phyloP scores from a whole-genome alignment of 345 rosid species.

The Acer campestre region DNA sequence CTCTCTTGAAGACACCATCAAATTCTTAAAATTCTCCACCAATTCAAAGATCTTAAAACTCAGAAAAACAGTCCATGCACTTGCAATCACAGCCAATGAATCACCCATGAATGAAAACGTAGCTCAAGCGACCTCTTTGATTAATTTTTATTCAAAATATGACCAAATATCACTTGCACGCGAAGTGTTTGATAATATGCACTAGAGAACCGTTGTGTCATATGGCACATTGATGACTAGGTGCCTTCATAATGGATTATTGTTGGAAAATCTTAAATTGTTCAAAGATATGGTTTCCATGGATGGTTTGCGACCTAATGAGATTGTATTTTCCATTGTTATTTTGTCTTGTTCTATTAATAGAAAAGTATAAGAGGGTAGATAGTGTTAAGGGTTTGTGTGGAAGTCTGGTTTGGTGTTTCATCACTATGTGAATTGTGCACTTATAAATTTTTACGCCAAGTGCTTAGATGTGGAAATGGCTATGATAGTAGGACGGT shows the following conservation, averaged over 20 bases:
- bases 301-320: slow-evolving; percentile 49
- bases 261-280: slow-evolving; percentile 50
- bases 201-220: slow-evolving; percentile 60
- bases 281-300: slow-evolving; percentile 52
- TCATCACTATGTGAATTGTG: slow-evolving; percentile 62
- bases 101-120: slow-evolving; percentile 8
- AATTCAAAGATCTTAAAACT: slow-evolving; percentile 39
- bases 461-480: slow-evolving; percentile 43
- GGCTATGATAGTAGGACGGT: slow-evolving; percentile 44
- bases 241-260: slow-evolving; percentile 52
- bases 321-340: slow-evolving; percentile 58
- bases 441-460: slow-evolving; percentile 59
- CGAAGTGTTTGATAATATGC: slow-evolving; percentile 65
- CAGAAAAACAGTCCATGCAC: slow-evolving; percentile 66
- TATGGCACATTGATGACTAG: slow-evolving; percentile 78
- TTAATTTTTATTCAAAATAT: slow-evolving; percentile 63
- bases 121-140: slow-evolving; percentile 44
- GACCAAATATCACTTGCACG: slow-evolving; percentile 45
- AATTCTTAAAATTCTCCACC: slow-evolving; percentile 58
- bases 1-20: slow-evolving; percentile 24
- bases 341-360: slow-evolving; percentile 56
- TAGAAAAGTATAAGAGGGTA: slow-evolving; percentile 53
- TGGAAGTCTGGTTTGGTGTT: slow-evolving; percentile 60
- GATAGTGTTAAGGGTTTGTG: slow-evolving; percentile 67
- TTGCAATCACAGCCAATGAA: slow-evolving; percentile 38